Percentiles rank a stretch among this genome's conserved stretches.
Evolutionary conservation across 208 protist genomes (phyloP).

Genomic region (Herpetomonas samuelpessoai): DNA sequence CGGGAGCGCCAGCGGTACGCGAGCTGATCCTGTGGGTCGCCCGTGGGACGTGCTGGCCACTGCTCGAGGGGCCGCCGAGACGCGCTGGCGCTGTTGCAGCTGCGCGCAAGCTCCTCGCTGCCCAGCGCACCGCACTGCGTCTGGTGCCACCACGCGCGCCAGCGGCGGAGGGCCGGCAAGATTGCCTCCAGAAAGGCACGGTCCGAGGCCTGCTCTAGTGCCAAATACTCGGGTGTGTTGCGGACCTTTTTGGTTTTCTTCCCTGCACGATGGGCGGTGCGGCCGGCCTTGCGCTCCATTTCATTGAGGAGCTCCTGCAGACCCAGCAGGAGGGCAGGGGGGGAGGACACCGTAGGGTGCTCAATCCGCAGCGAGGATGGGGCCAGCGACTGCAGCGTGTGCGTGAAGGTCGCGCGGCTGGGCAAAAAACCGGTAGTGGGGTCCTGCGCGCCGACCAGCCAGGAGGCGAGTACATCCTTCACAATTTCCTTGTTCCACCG

Average conservation of each 20-base stretch:
- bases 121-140: conserved; percentile 51
- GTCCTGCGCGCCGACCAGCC: conserved; percentile 69
- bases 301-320: conserved; percentile 59
- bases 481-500: conserved; percentile 80
- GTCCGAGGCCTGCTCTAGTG: conserved; percentile 36
- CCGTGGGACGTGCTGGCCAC: conserved; percentile 38
- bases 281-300: conserved; percentile 32
- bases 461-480: conserved; percentile 72
- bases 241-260: conserved; percentile 36
- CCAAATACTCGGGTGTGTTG: conserved; percentile 44
- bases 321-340: conserved; percentile 64
- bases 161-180: conserved; percentile 51
- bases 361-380: conserved; percentile 40
- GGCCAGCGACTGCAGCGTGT: conserved; percentile 33
- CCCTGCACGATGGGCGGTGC: conserved; percentile 12
- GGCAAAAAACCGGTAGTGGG: conserved; percentile 67
- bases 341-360: conserved; percentile 44
- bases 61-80: conserved; percentile 39
- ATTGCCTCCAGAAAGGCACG: conserved; percentile 44
- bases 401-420: conserved; percentile 34
- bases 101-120: conserved; percentile 19
- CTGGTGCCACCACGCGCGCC: conserved; percentile 71
- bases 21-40: conserved; percentile 33
- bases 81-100: conserved; percentile 16
- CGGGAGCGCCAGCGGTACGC: conserved; percentile 84